Evolutionary conservation across 345 rosid species (phyloP).

Genomic region (Aurinia saxatilis): DNA sequence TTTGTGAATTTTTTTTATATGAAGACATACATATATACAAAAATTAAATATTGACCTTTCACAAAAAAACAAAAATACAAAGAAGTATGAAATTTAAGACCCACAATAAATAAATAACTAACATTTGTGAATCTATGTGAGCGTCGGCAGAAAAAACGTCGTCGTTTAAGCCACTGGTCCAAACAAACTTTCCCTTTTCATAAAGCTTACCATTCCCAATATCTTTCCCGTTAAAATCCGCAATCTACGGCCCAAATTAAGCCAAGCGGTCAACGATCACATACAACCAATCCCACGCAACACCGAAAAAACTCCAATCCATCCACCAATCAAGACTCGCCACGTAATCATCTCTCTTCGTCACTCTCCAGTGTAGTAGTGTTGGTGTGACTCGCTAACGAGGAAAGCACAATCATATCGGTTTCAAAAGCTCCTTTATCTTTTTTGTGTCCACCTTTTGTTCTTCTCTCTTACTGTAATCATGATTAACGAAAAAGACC

Average conservation of each 20-base stretch:
- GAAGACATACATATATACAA: too few relatives aligned
- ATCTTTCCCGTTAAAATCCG: slow-evolving; percentile 33
- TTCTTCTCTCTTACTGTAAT: slow-evolving; percentile 18
- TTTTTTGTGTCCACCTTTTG: not conserved
- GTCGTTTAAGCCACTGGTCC: slow-evolving; percentile 1
- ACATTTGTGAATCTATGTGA: not conserved
- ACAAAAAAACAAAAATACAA: too few relatives aligned
- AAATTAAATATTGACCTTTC: too few relatives aligned
- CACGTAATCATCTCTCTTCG: slow-evolving; percentile 16
- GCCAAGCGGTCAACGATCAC: slow-evolving; percentile 8
- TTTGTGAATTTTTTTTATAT: too few relatives aligned
- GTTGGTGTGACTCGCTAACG: slow-evolving; percentile 25
- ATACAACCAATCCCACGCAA: slow-evolving; percentile 18
- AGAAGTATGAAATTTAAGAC: not conserved
- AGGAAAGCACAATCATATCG: slow-evolving; percentile 40
- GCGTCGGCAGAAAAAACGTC: slow-evolving; percentile 20
- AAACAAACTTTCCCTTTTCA: not conserved
- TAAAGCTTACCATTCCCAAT: slow-evolving; percentile 36
- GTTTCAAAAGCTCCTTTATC: slow-evolving; percentile 23
- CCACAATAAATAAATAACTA: not conserved
- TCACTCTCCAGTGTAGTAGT: slow-evolving; percentile 9
- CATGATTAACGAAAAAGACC: slow-evolving; percentile 6
- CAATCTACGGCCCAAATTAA: slow-evolving; percentile 42
- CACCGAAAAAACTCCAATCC: not conserved
- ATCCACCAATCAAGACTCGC: not conserved